Percentiles rank a stretch among this genome's conserved stretches.
Conservation (phyloP, 345 rosid species). For the Ceriops decandra region DNA sequence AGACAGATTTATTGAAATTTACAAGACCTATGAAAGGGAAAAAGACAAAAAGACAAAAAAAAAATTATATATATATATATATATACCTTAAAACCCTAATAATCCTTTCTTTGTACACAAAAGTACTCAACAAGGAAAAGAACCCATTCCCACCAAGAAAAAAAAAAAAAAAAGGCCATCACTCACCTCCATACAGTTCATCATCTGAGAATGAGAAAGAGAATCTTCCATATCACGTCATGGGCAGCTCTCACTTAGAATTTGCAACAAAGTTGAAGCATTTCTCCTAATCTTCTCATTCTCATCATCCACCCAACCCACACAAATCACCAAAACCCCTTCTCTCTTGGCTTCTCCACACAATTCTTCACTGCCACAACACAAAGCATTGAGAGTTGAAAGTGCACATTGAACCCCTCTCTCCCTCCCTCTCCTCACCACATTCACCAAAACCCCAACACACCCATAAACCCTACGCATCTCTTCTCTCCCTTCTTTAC, state of each 20-base stretch:
- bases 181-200: slow-evolving; percentile 40
- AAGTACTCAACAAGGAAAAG: slow-evolving; percentile 32
- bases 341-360: slow-evolving; percentile 43
- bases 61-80: not conserved
- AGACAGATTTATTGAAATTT: slow-evolving; percentile 42
- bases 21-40: slow-evolving; percentile 31
- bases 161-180: slow-evolving; percentile 3
- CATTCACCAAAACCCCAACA: slow-evolving; percentile 54
- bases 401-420: slow-evolving; percentile 72
- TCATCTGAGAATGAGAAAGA: not conserved
- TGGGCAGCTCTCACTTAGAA: slow-evolving; percentile 36
- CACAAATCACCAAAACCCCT: slow-evolving; percentile 64
- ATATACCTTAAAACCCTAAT: slow-evolving; percentile 36
- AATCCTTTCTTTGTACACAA: slow-evolving; percentile 46
- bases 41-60: slow-evolving; percentile 1
- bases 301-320: slow-evolving; percentile 61
- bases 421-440: slow-evolving; percentile 53
- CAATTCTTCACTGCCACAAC: slow-evolving; percentile 47
- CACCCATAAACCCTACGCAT: slow-evolving; percentile 55
- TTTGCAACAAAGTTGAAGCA: slow-evolving; percentile 60
- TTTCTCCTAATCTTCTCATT: slow-evolving; percentile 79
- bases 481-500: slow-evolving; percentile 82
- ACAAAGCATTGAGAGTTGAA: slow-evolving; percentile 60
- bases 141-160: not conserved
- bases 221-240: not conserved